These are phyloP conservation scores for Populus hybrid DNA, from an alignment of 441 rosid genomes.

Conservation along the genomic window DNA sequence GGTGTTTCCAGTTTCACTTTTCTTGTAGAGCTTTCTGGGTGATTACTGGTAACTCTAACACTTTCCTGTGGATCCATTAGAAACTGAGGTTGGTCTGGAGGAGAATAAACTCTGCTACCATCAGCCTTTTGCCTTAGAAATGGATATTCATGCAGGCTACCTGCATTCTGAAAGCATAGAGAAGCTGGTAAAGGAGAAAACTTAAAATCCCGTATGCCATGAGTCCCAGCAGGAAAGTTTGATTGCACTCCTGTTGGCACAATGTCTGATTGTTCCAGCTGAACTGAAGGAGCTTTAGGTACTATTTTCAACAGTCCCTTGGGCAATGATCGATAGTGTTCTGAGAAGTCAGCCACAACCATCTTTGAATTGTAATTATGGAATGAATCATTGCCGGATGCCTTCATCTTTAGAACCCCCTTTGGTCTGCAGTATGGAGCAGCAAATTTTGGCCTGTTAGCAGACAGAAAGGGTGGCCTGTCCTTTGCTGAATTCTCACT, in stretches of 20 bases:
- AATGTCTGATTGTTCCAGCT: constrained; percentile 25
- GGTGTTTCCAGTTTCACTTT: constrained; percentile 21
- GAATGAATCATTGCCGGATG: constrained; percentile 24
- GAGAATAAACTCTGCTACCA: constrained; percentile 25
- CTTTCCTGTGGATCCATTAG: constrained; percentile 36
- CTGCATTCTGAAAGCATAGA: constrained; percentile 24
- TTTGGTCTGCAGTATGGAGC: constrained; percentile 30
- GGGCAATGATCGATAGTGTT: constrained; percentile 34
- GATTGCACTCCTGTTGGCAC: constrained; percentile 30
- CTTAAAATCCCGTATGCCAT: constrained; percentile 24
- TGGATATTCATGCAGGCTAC: constrained; percentile 25
- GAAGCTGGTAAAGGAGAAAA: constrained; percentile 27
- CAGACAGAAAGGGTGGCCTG: constrained; percentile 19
- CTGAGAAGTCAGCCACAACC: constrained; percentile 17
- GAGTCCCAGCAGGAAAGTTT: constrained; percentile 22
- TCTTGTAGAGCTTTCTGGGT: constrained; percentile 29
- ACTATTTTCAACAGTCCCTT: constrained; percentile 59
- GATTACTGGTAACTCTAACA: constrained; percentile 20
- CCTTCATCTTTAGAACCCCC: constrained; percentile 43
- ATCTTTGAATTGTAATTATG: constrained; percentile 26
- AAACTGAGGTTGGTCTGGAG: constrained; percentile 32
- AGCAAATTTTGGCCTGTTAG: constrained; percentile 23
- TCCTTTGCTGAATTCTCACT: constrained; percentile 23
- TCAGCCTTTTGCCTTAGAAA: constrained; percentile 29
- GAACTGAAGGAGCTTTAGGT: constrained; percentile 38